Evolutionary conservation across 495 filamentous ascomycete genomes (phyloP).

Genomic region (Glarea lozoyensis): DNA sequence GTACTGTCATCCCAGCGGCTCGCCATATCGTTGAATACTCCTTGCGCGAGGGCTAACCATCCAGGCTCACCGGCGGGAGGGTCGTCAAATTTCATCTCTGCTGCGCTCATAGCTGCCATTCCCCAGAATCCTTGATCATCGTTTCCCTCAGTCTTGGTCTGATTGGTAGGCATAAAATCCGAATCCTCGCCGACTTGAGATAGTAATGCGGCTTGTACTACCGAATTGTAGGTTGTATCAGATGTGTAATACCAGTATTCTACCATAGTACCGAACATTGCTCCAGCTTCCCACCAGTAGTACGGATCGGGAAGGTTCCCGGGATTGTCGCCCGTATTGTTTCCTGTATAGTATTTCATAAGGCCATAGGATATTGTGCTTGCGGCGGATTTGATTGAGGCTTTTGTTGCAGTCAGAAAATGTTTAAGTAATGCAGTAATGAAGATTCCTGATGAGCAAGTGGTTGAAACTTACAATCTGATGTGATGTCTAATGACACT

Average conservation of each 20-base stretch:
- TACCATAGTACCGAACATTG: slow-evolving; percentile 51
- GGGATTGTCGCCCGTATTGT: slow-evolving; percentile 58
- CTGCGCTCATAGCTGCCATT: slow-evolving; percentile 68
- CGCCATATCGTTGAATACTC: slow-evolving; percentile 63
- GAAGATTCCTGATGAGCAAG: no score
- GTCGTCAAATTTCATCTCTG: slow-evolving; percentile 66
- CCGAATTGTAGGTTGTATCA: slow-evolving; percentile 62
- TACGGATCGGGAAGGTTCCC: slow-evolving; percentile 69
- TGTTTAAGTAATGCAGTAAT: no score
- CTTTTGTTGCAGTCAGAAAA: no score
- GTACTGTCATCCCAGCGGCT: slow-evolving; percentile 58
- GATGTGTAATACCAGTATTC: slow-evolving; percentile 80
- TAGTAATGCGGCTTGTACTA: slow-evolving; percentile 56
- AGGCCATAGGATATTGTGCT: slow-evolving; percentile 52
- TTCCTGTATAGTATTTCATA: slow-evolving; percentile 61
- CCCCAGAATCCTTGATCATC: slow-evolving; percentile 76
- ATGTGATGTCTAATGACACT: slow-evolving; percentile 11
- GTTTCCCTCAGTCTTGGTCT: slow-evolving; percentile 68
- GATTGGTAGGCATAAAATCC: slow-evolving; percentile 76
- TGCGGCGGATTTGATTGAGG: slow-evolving; percentile 52
- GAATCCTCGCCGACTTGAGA: slow-evolving; percentile 59
- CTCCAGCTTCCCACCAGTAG: slow-evolving; percentile 57
- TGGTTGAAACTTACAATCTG: slow-evolving; percentile 5
- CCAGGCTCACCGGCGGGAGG: slow-evolving; percentile 53
- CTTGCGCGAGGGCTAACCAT: slow-evolving; percentile 73